Percentiles rank a stretch among this genome's conserved stretches.
Conservation (phyloP, 139 green algal species). For the Monoraphidium neglectum region DNA sequence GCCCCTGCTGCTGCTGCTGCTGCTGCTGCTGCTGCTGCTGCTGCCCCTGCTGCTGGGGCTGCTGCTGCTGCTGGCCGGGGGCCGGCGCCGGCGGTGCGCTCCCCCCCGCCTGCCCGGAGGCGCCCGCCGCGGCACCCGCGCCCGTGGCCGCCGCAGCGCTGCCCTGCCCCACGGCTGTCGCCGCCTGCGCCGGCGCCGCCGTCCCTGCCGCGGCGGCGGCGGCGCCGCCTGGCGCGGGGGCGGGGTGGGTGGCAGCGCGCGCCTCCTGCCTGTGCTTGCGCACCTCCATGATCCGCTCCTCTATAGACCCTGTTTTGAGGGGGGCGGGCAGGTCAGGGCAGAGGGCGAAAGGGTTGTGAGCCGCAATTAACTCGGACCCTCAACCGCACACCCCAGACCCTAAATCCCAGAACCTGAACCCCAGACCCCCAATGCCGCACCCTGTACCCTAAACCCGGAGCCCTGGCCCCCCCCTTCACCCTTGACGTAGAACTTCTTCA, state of each 20-base stretch:
- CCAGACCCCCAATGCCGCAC: neutral
- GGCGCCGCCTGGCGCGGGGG: neutral
- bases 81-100: no score
- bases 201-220: neutral
- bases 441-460: neutral
- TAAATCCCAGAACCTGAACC: neutral
- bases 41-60: no score
- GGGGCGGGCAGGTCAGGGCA: no score
- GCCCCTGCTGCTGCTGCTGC: no score
- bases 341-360: no score
- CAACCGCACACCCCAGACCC: neutral
- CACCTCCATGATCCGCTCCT: slow-evolving; percentile 73
- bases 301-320: slow-evolving; percentile 45
- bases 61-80: slow-evolving; percentile 19
- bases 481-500: slow-evolving; percentile 72
- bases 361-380: no score
- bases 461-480: slow-evolving; percentile 9
- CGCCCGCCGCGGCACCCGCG: neutral
- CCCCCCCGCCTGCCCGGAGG: neutral
- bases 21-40: no score
- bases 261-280: slow-evolving; percentile 51
- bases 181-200: neutral
- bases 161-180: neutral
- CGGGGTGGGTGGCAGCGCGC: slow-evolving; percentile 29
- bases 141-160: slow-evolving; percentile 15